Percentiles rank a stretch among this genome's conserved stretches.
These are phyloP conservation scores for Aspergillus felis DNA, from an alignment of 2,329 filamentous ascomycete species.

Conservation along the genomic window DNA sequence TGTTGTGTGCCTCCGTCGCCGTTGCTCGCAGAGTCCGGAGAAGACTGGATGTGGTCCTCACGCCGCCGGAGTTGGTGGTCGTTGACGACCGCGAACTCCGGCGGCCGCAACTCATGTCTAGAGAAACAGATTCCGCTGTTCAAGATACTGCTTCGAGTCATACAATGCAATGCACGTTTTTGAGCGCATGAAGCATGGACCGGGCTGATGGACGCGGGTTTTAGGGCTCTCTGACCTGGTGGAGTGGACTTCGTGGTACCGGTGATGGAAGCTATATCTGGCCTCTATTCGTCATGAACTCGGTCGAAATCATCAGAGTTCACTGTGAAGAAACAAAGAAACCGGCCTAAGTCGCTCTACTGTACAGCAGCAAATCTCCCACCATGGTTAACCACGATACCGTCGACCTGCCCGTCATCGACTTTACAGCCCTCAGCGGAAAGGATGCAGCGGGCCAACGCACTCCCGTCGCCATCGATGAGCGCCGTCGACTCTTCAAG, in stretches of 20 bases:
- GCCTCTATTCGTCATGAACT: background rate
- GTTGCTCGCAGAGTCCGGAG: background rate
- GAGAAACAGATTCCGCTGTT: background rate
- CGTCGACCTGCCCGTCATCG: background rate
- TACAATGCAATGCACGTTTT: background rate
- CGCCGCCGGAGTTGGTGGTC: constrained; percentile 1
- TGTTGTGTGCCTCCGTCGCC: background rate
- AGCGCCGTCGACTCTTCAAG: constrained; percentile 4
- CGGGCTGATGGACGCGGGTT: background rate
- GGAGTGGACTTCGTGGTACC: background rate
- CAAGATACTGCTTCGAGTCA: background rate
- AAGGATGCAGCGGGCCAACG: background rate
- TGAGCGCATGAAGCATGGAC: background rate
- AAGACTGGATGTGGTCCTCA: background rate
- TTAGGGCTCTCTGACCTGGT: background rate
- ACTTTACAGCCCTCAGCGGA: background rate
- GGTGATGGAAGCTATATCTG: background rate
- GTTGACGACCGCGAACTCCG: constrained; percentile 2
- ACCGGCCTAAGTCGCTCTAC: background rate
- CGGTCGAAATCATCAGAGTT: background rate
- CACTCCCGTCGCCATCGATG: background rate
- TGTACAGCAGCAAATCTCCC: background rate
- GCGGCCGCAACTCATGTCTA: background rate
- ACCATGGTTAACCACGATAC: background rate
- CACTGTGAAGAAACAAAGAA: background rate